phyloP scores from a whole-genome alignment of 1,139 yeast genomes.

The Ashbya aceris region DNA sequence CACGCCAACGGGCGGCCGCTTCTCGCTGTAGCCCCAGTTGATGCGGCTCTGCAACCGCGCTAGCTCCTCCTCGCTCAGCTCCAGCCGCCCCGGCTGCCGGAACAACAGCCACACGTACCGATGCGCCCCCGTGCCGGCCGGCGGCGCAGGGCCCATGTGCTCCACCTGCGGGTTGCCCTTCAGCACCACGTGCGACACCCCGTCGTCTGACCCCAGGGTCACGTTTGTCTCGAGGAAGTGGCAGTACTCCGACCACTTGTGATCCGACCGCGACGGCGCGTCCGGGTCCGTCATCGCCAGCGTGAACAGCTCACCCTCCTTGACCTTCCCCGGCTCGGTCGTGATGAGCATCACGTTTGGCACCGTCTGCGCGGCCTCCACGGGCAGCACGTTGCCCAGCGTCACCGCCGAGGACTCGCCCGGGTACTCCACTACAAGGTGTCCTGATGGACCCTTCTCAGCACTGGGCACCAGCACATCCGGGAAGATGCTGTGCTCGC shows the following conservation, averaged over 20 bases:
- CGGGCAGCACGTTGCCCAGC: slow-evolving; percentile 65
- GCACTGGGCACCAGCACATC: slow-evolving; percentile 22
- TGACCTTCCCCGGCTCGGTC: slow-evolving; percentile 35
- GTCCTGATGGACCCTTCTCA: slow-evolving; percentile 20
- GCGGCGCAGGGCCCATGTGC: slow-evolving; percentile 80
- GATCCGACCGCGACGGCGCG: slow-evolving; percentile 77
- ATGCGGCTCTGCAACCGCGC: slow-evolving; percentile 43
- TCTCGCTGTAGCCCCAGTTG: slow-evolving; percentile 65
- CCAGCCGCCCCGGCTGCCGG: slow-evolving; percentile 41
- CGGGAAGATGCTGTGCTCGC: slow-evolving; percentile 25
- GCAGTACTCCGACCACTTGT: slow-evolving; percentile 80
- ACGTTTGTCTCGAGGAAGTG: slow-evolving; percentile 70
- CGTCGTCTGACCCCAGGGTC: slow-evolving; percentile 30
- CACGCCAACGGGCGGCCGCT: slow-evolving; percentile 64
- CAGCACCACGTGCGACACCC: slow-evolving; percentile 13
- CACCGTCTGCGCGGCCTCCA: slow-evolving; percentile 51
- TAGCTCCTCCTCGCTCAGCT: slow-evolving; percentile 4
- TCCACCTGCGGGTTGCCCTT: slow-evolving; percentile 30
- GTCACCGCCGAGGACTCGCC: slow-evolving; percentile 45
- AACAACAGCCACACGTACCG: slow-evolving; percentile 69
- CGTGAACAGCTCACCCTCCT: slow-evolving; percentile 37
- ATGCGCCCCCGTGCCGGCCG: slow-evolving; percentile 72
- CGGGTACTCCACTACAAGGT: slow-evolving; percentile 39
- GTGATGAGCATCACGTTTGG: slow-evolving; percentile 57
- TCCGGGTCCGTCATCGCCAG: slow-evolving; percentile 85